These are phyloP conservation scores for Boletus tylopilopsis DNA, from an alignment of 768 basidiomycete species.

Conservation along the genomic window DNA sequence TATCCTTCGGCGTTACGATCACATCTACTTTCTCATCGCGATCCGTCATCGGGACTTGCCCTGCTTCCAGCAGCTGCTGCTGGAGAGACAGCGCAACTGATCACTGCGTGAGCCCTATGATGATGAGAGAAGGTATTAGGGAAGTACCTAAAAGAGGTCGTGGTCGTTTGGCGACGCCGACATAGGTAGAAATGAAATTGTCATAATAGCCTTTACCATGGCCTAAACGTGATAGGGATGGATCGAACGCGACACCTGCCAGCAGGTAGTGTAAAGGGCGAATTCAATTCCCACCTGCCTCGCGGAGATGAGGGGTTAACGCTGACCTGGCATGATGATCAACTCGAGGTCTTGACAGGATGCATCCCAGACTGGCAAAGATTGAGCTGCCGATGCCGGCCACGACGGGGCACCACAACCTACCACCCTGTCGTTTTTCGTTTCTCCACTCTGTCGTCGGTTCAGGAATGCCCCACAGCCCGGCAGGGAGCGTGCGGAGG, in stretches of 20 bases:
- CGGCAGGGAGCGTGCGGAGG: constrained; percentile 50
- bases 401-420: constrained; percentile 20
- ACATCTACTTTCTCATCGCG: constrained; percentile 65
- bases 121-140: constrained; percentile 8
- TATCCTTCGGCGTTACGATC: constrained; percentile 48
- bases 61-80: constrained; percentile 56
- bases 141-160: constrained; percentile 58
- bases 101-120: constrained; percentile 12
- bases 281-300: constrained; percentile 7
- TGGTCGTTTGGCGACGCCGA: constrained; percentile 34
- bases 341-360: constrained; percentile 49
- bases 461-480: constrained; percentile 76
- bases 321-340: constrained; percentile 63
- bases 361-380: constrained; percentile 27
- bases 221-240: constrained; percentile 62
- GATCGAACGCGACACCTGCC: constrained; percentile 73
- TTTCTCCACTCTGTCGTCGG: constrained; percentile 46
- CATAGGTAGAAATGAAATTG: constrained; percentile 60
- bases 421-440: constrained; percentile 49
- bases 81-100: constrained; percentile 63
- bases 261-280: constrained; percentile 7
- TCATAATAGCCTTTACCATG: constrained; percentile 87
- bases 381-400: constrained; percentile 1
- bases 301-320: constrained; percentile 5
- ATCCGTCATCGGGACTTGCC: constrained; percentile 48